Conservation (phyloP, 768 basidiomycete genomes). For the Heimioporus sp. region DNA sequence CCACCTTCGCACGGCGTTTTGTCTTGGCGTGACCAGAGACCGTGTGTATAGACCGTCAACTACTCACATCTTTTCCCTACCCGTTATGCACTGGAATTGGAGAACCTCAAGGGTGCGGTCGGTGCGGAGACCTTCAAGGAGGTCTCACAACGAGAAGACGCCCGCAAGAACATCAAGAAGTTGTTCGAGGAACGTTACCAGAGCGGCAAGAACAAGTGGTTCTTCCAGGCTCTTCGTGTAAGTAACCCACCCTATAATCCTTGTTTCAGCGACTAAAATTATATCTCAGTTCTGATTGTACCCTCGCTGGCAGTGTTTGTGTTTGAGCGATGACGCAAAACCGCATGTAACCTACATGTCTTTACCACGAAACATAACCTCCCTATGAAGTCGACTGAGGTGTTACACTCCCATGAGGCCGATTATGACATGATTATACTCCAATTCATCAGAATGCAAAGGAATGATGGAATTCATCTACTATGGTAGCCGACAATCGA, state of each 20-base stretch:
- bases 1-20: not conserved
- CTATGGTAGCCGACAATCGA: slow-evolving; percentile 6
- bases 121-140: slow-evolving; percentile 94
- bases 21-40: not conserved
- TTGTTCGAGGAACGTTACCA: slow-evolving; percentile 93
- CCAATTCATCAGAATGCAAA: slow-evolving; percentile 7
- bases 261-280: slow-evolving; percentile 8
- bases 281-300: slow-evolving; percentile 34
- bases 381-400: too few species aligned
- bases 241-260: slow-evolving; percentile 15
- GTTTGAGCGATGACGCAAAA: slow-evolving; percentile 30
- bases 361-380: slow-evolving; percentile 24
- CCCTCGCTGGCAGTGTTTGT: slow-evolving; percentile 10
- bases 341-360: slow-evolving; percentile 38
- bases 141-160: slow-evolving; percentile 89
- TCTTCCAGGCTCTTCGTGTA: slow-evolving; percentile 86
- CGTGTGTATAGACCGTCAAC: slow-evolving; percentile 70
- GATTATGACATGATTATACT: not conserved
- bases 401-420: not conserved
- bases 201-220: slow-evolving; percentile 96
- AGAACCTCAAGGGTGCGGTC: slow-evolving; percentile 87
- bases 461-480: slow-evolving; percentile 25
- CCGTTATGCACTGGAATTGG: slow-evolving; percentile 96
- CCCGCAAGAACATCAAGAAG: slow-evolving; percentile 97
- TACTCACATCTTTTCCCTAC: slow-evolving; percentile 99